Evolutionary conservation across 2,329 filamentous ascomycete genomes (phyloP).

Genomic region (Trichoderma gracile): DNA sequence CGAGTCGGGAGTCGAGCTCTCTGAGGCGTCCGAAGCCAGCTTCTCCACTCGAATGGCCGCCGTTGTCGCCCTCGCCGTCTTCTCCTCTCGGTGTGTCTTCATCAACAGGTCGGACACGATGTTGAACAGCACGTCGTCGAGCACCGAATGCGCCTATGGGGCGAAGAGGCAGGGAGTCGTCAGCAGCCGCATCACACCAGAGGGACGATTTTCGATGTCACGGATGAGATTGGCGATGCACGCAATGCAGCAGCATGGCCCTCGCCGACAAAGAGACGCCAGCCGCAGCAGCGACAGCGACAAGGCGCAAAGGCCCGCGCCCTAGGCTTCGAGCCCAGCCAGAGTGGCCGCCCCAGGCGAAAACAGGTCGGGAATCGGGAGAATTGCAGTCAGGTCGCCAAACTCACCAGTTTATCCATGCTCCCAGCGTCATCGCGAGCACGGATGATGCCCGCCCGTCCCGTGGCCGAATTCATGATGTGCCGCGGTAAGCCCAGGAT

Average conservation of each 20-base stretch:
- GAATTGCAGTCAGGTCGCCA: constrained; percentile 5
- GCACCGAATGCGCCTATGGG: constrained; percentile 60
- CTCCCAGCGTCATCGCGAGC: constrained; percentile 52
- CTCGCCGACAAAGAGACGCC: neutral
- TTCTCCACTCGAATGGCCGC: constrained; percentile 66
- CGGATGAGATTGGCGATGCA: constrained; percentile 15
- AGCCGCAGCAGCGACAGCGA: neutral
- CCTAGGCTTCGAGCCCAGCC: constrained; percentile 2
- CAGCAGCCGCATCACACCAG: constrained; percentile 15
- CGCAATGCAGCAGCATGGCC: constrained; percentile 5
- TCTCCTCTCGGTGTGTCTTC: constrained; percentile 76
- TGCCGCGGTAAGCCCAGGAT: constrained; percentile 28
- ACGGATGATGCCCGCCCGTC: constrained; percentile 59
- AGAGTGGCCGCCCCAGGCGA: neutral
- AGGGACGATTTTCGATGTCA: constrained; percentile 4
- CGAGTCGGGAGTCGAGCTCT: constrained; percentile 54
- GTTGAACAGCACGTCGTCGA: constrained; percentile 76
- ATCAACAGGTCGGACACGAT: constrained; percentile 74
- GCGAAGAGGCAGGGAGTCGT: constrained; percentile 14
- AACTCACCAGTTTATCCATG: constrained; percentile 62
- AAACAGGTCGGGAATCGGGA: neutral
- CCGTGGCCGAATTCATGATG: constrained; percentile 48
- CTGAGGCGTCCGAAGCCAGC: constrained; percentile 56
- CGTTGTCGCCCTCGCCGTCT: constrained; percentile 67
- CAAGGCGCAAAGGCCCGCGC: neutral